Evolutionary conservation across 495 filamentous ascomycete genomes (phyloP), one percentile per base, ranked within the genome.

Genomic region (Xylaria nigripes): DNA sequence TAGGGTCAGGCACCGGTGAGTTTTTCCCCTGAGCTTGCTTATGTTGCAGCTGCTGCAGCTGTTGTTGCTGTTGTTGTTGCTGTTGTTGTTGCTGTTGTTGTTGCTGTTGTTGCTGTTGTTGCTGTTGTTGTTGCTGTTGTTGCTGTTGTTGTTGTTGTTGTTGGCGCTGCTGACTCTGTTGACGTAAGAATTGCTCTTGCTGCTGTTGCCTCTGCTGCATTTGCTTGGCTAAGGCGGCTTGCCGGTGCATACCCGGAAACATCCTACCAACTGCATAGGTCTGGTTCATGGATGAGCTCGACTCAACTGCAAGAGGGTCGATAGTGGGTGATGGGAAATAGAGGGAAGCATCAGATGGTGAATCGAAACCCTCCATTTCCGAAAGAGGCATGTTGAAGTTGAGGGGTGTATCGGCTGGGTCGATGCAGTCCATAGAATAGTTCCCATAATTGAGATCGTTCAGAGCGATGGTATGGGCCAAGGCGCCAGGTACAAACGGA

Each of bases 161-260:
- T 68, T 71, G 57, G 60, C 64, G 52, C 38, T 65, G 65, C 36
- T 72, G 67, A 45, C n/a, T 25, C 6, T 21, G 40, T 8, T 16
- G 50, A 8, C 34, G 50, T 12, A 43, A 54, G 10, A 2, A 5
- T 6, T 47, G 29, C 25, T 41, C 43, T 6, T 18, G 51, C 6
- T 45, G 45, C 30, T 53, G 24, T 16, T 43, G 30, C 22, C 44
- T 29, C 19, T 47, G 43, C 15, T 40, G 30, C 34, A 25, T 56
- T 50, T 61, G 68, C 75, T 87, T 87, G 60, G 86, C 89, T 65
- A 86, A 72, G 38, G 86, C 88, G 55, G 24, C 44, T 63, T 94
- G 86, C 67, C 89, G 86, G 72, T 97, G 90, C 81, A 92, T 90
- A 38, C 92, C 92, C 46, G 90, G 90, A 69, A 84, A 95, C 59